These are phyloP conservation scores for Scorias spongiosa DNA, from an alignment of 2,329 filamentous ascomycete species.

Conservation along the genomic window DNA sequence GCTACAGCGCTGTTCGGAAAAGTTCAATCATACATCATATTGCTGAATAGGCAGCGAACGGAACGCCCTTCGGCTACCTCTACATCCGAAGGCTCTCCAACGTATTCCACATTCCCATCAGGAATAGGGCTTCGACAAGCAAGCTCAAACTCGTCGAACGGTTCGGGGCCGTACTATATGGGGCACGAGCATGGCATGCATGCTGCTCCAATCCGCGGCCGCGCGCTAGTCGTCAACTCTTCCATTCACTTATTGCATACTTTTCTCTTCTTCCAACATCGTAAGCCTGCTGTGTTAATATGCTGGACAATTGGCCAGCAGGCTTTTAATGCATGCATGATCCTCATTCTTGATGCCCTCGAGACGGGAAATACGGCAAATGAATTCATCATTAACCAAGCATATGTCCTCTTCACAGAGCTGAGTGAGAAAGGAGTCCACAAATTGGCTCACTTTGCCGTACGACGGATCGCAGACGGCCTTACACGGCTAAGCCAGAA, in stretches of 20 bases:
- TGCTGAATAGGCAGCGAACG: constrained; percentile 32
- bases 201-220: constrained; percentile 20
- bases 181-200: constrained; percentile 5
- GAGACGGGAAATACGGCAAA: constrained; percentile 26
- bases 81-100: not conserved
- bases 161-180: not conserved
- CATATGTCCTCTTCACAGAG: constrained; percentile 27
- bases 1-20: constrained; percentile 29
- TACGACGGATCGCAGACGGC: constrained; percentile 23
- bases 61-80: constrained; percentile 15
- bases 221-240: constrained; percentile 27
- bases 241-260: constrained; percentile 27
- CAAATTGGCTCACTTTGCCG: constrained; percentile 29
- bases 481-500: constrained; percentile 12
- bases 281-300: constrained; percentile 28
- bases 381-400: constrained; percentile 25
- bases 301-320: constrained; percentile 35
- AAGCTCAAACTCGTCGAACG: constrained; percentile 1
- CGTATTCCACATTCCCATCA: not conserved
- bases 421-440: constrained; percentile 29
- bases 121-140: not conserved
- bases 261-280: constrained; percentile 32
- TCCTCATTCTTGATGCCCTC: constrained; percentile 31
- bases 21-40: constrained; percentile 33
- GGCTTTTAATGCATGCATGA: constrained; percentile 36